Base-by-base conservation (phyloP, 2,329 filamentous ascomycete species). In the Ophiostoma triangulosporum region DNA sequence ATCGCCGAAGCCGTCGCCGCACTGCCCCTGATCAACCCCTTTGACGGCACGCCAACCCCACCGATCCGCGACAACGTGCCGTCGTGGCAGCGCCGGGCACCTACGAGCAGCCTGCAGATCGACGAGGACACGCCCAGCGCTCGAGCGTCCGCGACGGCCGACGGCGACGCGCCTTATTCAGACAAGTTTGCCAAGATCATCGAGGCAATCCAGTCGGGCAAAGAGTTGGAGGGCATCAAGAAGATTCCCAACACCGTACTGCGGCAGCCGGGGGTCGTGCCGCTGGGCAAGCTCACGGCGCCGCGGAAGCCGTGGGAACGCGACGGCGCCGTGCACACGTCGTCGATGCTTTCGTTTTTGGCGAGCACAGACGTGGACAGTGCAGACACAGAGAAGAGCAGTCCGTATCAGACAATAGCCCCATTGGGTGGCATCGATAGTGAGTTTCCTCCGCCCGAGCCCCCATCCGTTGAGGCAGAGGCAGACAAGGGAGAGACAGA, bases 151-250 rank as follows among this genome's bases (percentile, higher is more conserved):
- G 5, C 40, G 26, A 9, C 43, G 4, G 26, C 43, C 56, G 15
- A 22, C 46, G 62, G 60, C n/a, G 69, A 69, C 35, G 73, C 78
- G 46, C 84, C 88, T 1, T 95, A 95, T 62, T 89, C 89, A 3
- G 83, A 82, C 49, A 84, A 81, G 1, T 95, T 96, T 66, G 84
- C 86, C 7, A 82, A 91, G 59, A 88, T 96, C 57, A 83, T 95
- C 53, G 84, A 88, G 43, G 77, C 95, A 53, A 86, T 96, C 52
- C 86, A 87, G 24, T 83, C 81, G 27, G 88, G 88, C 52, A 81
- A 88, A 61, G 83, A 86, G 0, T 84, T 96, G 43, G 88, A 89
- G 1, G 90, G 90, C 1, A 94, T 96, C 62, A 82, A 83, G 60
- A 80, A 95, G 58, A 91, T 96, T 52, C 88, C 90, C 4, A 79